phyloP scores from a whole-genome alignment of 75 land plant genomes.

The Adiantum capillusveneris region DNA sequence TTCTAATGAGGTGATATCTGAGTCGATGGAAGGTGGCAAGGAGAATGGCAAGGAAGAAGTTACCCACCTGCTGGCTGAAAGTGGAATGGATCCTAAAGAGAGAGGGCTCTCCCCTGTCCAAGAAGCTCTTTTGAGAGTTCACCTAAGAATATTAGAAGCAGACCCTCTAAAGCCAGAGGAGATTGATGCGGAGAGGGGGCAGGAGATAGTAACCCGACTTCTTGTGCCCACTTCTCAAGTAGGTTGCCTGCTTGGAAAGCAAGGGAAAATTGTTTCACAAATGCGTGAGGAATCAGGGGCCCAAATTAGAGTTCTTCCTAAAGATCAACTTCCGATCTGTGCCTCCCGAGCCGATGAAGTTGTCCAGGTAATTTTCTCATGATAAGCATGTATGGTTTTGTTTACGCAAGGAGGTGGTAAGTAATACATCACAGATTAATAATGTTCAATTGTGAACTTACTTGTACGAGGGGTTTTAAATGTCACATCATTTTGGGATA shows the following conservation, averaged over 20 bases:
- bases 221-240: slow-evolving; percentile 39
- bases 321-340: slow-evolving; percentile 28
- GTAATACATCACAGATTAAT: no score
- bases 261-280: slow-evolving; percentile 52
- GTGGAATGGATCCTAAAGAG: neutral
- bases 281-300: slow-evolving; percentile 41
- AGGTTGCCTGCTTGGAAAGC: slow-evolving; percentile 52
- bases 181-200: neutral
- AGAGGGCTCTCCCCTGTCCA: slow-evolving; percentile 41
- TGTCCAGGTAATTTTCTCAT: slow-evolving; percentile 47
- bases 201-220: slow-evolving; percentile 31
- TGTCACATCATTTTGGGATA: no score
- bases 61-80: no score
- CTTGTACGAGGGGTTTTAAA: no score
- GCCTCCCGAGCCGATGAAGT: slow-evolving; percentile 38
- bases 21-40: neutral
- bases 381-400: no score
- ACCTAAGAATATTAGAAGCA: slow-evolving; percentile 40
- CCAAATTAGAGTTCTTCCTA: slow-evolving; percentile 43
- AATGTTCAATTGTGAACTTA: no score
- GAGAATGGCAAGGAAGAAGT: neutral
- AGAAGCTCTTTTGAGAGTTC: slow-evolving; percentile 50
- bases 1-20: no score
- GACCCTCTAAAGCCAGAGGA: slow-evolving; percentile 15
- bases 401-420: no score